These are phyloP conservation scores for Exsudoporus floridanus DNA, from an alignment of 1,284 basidiomycete species.

Conservation along the genomic window DNA sequence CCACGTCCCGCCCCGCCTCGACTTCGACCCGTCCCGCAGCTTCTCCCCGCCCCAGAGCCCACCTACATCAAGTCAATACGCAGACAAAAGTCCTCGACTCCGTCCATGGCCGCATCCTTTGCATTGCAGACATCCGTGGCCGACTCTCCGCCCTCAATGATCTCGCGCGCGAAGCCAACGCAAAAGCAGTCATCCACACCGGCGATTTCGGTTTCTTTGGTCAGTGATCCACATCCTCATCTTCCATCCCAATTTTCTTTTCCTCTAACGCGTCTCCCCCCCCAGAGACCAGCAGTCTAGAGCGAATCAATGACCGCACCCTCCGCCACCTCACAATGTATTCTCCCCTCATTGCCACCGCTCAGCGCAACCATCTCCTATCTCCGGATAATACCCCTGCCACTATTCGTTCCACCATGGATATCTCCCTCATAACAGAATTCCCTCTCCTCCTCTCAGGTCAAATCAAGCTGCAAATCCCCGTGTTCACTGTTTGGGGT, in stretches of 20 bases:
- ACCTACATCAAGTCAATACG: conserved; percentile 61
- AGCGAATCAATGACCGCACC: conserved; percentile 91
- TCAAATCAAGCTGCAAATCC: conserved; percentile 84
- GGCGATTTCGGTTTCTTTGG: conserved; percentile 99
- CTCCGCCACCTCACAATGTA: conserved; percentile 96
- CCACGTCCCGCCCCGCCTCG: conserved; percentile 54
- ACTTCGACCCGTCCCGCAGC: conserved; percentile 55
- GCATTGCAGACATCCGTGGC: conserved; percentile 94
- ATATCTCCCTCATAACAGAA: conserved; percentile 82
- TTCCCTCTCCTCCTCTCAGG: conserved; percentile 91
- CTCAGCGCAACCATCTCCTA: conserved; percentile 81
- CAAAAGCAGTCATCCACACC: conserved; percentile 95
- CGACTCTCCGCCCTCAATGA: conserved; percentile 85
- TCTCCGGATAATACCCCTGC: conserved; percentile 61
- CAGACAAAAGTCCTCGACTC: conserved; percentile 76
- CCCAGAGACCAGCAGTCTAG: conserved; percentile 76
- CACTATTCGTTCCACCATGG: conserved; percentile 63
- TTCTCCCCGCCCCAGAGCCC: conserved; percentile 53
- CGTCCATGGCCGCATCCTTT: conserved; percentile 85
- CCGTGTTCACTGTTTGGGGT: conserved; percentile 97
- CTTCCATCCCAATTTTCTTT: conserved; percentile 2
- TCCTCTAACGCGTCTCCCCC: conserved; percentile 21
- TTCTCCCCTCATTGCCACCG: conserved; percentile 88
- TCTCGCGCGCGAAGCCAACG: conserved; percentile 84
- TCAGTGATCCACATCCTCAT: conserved; percentile 36